Evolutionary conservation across 305 asterid genomes (phyloP), one percentile per base, ranked within the genome.

Genomic region (Petunia hybrid): DNA sequence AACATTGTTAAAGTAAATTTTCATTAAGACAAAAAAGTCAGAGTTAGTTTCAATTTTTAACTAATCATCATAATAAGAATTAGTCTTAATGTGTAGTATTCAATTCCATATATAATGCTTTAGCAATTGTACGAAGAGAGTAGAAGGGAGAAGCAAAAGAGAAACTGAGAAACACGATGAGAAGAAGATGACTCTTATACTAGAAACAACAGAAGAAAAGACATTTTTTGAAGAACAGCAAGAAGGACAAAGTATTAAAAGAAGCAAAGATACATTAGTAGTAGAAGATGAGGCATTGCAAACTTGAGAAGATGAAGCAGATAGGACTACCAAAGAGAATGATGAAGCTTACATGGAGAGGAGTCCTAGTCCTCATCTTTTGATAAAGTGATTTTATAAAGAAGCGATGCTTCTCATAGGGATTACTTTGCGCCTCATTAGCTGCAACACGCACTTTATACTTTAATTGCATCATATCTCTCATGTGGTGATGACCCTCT

Each of bases 301-400:
- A 60, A 60, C 31, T 22, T 9, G 65, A 60, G 65, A 22, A 60
- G 38, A 60, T 60, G 39, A 60, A 60, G 38, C 65, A 22, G 65
- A 60, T 38, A 16, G 65, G 39, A 16, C 2, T 38, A 2, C 36
- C 63, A 6, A 57, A 60, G 39, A 56, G 40, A n/a, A 10, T 43
- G 57, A 31, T 16, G 76, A 69, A 69, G 76, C 43, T 69, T 69
- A 69, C 12, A n/a, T 8, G 76, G 57, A 69, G 40, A 35, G 8
- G 57, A 69, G n/a, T 69, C 76, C 76, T 43, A 69, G 7, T 43
- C 8, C 76, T 69, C 5, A 42, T 69, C 76, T 16, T 65, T 43
- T 8, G 31, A 22, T 22, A 22, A 43, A 22, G n/a, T 69, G 57
- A 69, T 16, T 69, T 43, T 40, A 22, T 22, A 43, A 69, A 43